Evolutionary conservation across 2,329 filamentous ascomycete species (phyloP).

Genomic region (Talaromyces verruculosus): DNA sequence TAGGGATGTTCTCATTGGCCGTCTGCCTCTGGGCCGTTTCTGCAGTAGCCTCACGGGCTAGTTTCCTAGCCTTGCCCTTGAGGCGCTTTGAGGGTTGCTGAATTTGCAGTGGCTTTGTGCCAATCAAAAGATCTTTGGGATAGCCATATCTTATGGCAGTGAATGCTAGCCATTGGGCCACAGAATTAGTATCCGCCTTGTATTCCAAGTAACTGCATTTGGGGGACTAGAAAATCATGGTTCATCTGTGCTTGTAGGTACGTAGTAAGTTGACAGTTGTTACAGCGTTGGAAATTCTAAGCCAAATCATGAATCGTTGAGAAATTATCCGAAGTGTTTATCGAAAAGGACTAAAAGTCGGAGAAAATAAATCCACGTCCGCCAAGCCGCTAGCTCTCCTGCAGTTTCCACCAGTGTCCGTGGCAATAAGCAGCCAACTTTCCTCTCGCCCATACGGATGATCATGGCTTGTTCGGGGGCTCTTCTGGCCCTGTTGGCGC

Average conservation of each 20-base stretch:
- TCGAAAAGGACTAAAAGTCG: neutral
- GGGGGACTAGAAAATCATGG: slow-evolving; percentile 22
- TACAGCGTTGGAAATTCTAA: no score
- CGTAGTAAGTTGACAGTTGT: no score
- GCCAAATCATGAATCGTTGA: no score
- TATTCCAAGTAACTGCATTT: slow-evolving; percentile 30
- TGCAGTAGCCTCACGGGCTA: no score
- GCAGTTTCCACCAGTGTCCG: neutral
- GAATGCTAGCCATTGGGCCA: slow-evolving; percentile 31
- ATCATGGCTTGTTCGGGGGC: neutral
- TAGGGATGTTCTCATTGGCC: no score
- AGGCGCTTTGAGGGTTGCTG: no score
- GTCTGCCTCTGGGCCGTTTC: no score
- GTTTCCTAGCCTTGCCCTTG: no score
- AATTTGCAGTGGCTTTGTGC: no score
- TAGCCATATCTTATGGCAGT: slow-evolving; percentile 29
- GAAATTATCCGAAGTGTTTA: no score
- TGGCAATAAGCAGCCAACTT: neutral
- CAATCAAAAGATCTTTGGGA: no score
- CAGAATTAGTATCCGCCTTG: slow-evolving; percentile 30
- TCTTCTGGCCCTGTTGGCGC: neutral
- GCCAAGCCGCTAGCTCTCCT: neutral
- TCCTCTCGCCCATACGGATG: neutral
- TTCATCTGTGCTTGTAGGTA: neutral
- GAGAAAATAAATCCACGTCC: neutral